These are phyloP conservation scores for Globisporangium nodosum DNA, from an alignment of 352 stramenopile genomes.

Conservation along the genomic window DNA sequence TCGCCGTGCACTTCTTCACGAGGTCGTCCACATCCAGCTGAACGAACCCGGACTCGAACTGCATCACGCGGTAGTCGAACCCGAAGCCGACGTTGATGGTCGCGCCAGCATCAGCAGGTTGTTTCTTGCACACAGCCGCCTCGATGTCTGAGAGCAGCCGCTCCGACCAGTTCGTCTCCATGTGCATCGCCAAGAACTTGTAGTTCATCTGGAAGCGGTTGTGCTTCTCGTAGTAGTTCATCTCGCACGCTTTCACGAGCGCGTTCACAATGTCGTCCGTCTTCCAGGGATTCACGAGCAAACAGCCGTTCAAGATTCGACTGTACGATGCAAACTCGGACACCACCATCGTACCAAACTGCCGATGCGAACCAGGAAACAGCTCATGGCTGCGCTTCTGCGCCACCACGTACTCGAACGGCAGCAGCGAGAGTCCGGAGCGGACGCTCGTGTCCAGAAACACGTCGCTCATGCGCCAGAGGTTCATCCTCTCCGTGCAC, in stretches of 20 bases:
- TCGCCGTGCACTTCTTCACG: constrained; percentile 66
- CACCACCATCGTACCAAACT: constrained; percentile 89
- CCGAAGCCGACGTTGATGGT: constrained; percentile 92
- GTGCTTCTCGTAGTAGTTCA: constrained; percentile 76
- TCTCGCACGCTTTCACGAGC: constrained; percentile 56
- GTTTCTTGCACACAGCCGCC: constrained; percentile 41
- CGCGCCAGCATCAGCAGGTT: constrained; percentile 36
- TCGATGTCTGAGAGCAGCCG: constrained; percentile 95
- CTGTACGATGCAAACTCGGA: constrained; percentile 97
- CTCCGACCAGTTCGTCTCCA: constrained; percentile 91
- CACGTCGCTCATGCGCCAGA: constrained; percentile 66
- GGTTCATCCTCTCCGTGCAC: constrained; percentile 56
- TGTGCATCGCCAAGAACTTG: constrained; percentile 77
- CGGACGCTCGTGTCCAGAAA: constrained; percentile 70
- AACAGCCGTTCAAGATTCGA: constrained; percentile 93
- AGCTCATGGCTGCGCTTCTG: constrained; percentile 46
- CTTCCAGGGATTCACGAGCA: constrained; percentile 98
- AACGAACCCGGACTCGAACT: constrained; percentile 93
- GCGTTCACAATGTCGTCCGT: constrained; percentile 77
- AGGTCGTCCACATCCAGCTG: constrained; percentile 89
- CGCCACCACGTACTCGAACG: constrained; percentile 73
- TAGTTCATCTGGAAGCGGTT: constrained; percentile 74
- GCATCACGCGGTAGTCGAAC: constrained; percentile 94
- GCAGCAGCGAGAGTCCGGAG: constrained; percentile 59
- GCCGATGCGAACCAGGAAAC: constrained; percentile 18